Evolutionary conservation across 2,329 filamentous ascomycete genomes (phyloP).

Genomic region (Aureobasidium subglaciale): DNA sequence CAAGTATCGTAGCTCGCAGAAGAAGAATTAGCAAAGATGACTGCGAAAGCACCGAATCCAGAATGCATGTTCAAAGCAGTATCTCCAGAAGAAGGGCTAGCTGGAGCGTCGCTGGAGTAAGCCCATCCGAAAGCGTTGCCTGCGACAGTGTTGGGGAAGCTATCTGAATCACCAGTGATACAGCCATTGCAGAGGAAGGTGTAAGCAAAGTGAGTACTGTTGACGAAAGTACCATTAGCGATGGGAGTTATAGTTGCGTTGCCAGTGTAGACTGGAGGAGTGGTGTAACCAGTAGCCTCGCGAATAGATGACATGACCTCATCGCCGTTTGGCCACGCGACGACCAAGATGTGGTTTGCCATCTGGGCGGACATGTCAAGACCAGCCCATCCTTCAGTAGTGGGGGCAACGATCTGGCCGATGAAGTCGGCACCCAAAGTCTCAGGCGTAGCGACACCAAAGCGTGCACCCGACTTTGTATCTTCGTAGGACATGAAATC

Average conservation of each 20-base stretch:
- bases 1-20: constrained; percentile 13
- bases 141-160: constrained; percentile 11
- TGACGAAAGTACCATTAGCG: constrained; percentile 46
- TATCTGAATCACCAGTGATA: constrained; percentile 20
- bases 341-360: constrained; percentile 42
- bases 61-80: constrained; percentile 14
- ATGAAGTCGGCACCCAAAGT: constrained; percentile 47
- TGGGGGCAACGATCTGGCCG: constrained; percentile 45
- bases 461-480: constrained; percentile 36
- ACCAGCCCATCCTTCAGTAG: constrained; percentile 43
- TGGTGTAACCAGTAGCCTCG: constrained; percentile 40
- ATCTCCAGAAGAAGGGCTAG: not conserved
- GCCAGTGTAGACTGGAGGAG: constrained; percentile 40
- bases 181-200: constrained; percentile 46
- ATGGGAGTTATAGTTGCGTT: constrained; percentile 40
- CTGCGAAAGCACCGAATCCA: constrained; percentile 13
- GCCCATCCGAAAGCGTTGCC: constrained; percentile 19
- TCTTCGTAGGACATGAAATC: constrained; percentile 36
- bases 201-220: constrained; percentile 47
- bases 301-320: constrained; percentile 40
- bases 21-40: constrained; percentile 12
- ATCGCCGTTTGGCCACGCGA: constrained; percentile 44
- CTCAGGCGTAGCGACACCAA: constrained; percentile 47
- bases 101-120: constrained; percentile 6
- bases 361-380: constrained; percentile 43